Percentiles rank a stretch among this genome's conserved stretches.
phyloP scores from a whole-genome alignment of 1,284 basidiomycete species.

The Tremellales sp. region DNA sequence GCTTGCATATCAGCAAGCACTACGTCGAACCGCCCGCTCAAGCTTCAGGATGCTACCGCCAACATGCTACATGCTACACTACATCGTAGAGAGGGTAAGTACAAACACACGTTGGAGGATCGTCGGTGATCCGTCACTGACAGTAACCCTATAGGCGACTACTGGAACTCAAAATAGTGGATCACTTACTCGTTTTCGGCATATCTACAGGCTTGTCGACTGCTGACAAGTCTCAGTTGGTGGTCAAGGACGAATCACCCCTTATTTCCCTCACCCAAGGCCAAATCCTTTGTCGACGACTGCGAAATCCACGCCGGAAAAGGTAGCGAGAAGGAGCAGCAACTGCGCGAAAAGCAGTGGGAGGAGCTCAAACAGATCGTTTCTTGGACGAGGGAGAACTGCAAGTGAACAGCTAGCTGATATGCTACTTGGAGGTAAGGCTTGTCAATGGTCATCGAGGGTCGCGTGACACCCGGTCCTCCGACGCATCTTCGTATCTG shows the following conservation, averaged over 20 bases:
- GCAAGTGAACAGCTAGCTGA: too few relatives aligned
- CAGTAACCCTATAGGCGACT: slow-evolving; percentile 29
- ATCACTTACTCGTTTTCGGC: too few relatives aligned
- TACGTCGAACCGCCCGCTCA: not conserved
- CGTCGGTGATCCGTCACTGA: not conserved
- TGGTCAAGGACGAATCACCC: slow-evolving; percentile 28
- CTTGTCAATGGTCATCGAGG: too few relatives aligned
- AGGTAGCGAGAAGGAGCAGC: slow-evolving; percentile 9
- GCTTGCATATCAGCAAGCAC: not conserved
- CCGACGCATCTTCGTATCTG: too few relatives aligned
- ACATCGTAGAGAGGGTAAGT: slow-evolving; percentile 43
- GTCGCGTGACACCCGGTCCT: too few relatives aligned
- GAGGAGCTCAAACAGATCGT: slow-evolving; percentile 40
- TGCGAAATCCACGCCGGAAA: slow-evolving; percentile 24
- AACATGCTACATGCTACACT: slow-evolving; percentile 45
- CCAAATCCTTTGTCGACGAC: slow-evolving; percentile 41
- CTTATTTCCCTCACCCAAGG: slow-evolving; percentile 19
- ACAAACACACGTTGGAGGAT: not conserved
- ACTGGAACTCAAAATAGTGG: slow-evolving; percentile 49
- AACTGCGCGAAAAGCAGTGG: slow-evolving; percentile 37
- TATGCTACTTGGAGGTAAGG: too few relatives aligned
- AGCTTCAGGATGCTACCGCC: slow-evolving; percentile 31
- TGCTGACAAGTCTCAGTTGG: slow-evolving; percentile 44
- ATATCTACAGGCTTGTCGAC: too few relatives aligned
- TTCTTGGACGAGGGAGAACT: slow-evolving; percentile 39